phyloP scores from a whole-genome alignment of 305 asterid genomes.

The Solanum hybrid region DNA sequence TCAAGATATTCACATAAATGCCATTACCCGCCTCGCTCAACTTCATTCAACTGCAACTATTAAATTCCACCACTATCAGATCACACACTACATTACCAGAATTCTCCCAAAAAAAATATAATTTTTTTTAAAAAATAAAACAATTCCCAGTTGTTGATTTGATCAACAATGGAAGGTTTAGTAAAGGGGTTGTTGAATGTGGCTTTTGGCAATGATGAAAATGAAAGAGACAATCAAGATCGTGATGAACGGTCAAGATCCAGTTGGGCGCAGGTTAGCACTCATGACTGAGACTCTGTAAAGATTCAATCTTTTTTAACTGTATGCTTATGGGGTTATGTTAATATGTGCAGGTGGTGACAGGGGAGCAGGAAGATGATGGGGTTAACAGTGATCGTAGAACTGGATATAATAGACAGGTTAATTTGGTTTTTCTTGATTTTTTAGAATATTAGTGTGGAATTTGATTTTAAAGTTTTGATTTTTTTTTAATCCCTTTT shows the following conservation, averaged over 20 bases:
- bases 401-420: slow-evolving; percentile 20
- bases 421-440: slow-evolving; percentile 3
- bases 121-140: background rate
- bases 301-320: background rate
- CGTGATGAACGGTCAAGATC: slow-evolving; percentile 51
- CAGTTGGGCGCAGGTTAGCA: slow-evolving; percentile 71
- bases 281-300: background rate
- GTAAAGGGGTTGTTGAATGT: slow-evolving; percentile 49
- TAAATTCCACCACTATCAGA: background rate
- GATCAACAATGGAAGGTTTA: slow-evolving; percentile 51
- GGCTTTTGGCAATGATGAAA: slow-evolving; percentile 44
- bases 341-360: slow-evolving; percentile 48
- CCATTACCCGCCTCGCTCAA: slow-evolving; percentile 5
- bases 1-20: background rate
- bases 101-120: background rate
- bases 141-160: background rate
- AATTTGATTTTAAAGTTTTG: background rate
- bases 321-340: background rate
- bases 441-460: background rate
- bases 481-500: background rate
- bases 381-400: slow-evolving; percentile 17
- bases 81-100: background rate
- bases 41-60: slow-evolving; percentile 1
- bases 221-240: background rate
- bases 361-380: slow-evolving; percentile 40